A percentile compares a stretch with the other conserved stretches of the same genome.
phyloP scores from a whole-genome alignment of 2,329 filamentous ascomycete genomes.

The Fusarium sp. region DNA sequence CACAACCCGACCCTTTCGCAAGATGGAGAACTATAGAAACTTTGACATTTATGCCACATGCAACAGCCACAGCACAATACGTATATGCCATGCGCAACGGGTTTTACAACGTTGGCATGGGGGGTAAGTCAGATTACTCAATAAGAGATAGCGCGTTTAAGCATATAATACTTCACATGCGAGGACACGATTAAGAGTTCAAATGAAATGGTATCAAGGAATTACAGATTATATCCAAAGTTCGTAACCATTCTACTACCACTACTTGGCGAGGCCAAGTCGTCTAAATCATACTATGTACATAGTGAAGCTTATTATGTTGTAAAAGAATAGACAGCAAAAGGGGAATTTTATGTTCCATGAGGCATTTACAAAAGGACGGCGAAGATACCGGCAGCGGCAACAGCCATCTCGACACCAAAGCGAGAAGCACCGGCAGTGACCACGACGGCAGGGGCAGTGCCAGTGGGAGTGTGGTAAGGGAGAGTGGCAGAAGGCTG shows the following conservation, averaged over 20 bases:
- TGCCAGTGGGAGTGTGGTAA: slow-evolving; percentile 30
- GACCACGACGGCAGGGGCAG: slow-evolving; percentile 36
- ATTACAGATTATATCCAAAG: slow-evolving; percentile 31
- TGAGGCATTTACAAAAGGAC: slow-evolving; percentile 48
- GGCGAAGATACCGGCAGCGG: slow-evolving; percentile 47
- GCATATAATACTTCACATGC: background rate
- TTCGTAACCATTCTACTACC: slow-evolving; percentile 42
- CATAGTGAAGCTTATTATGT: slow-evolving; percentile 45
- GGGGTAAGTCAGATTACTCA: background rate
- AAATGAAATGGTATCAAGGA: slow-evolving; percentile 21
- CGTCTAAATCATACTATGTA: slow-evolving; percentile 45
- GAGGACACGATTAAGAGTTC: background rate
- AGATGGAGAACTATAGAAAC: slow-evolving; percentile 6
- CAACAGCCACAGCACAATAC: background rate
- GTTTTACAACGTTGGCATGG: background rate
- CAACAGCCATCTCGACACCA: slow-evolving; percentile 44
- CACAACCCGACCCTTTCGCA: slow-evolving; percentile 1
- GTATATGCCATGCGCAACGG: background rate
- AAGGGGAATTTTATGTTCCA: slow-evolving; percentile 32
- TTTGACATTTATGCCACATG: slow-evolving; percentile 3
- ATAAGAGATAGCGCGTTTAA: too few species aligned
- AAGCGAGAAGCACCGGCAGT: slow-evolving; percentile 48
- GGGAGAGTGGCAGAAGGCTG: slow-evolving; percentile 38
- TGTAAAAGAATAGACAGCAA: slow-evolving; percentile 37
- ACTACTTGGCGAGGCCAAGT: slow-evolving; percentile 33